Evolutionary conservation across 164 flowering plant genomes (phyloP).

Genomic region (Vitis amurensis): DNA sequence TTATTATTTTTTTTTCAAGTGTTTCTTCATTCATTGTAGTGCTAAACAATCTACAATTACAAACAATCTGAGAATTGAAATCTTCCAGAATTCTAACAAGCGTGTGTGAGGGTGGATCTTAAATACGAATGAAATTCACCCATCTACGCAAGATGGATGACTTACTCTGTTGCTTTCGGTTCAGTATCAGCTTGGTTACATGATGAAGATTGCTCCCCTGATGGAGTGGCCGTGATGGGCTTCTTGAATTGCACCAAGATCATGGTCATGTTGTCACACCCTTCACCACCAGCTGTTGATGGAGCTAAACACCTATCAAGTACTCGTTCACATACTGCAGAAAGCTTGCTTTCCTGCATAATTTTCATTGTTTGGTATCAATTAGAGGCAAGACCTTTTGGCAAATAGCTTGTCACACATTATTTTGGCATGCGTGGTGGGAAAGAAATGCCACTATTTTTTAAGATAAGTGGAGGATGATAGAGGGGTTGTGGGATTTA

Average conservation of each 20-base stretch:
- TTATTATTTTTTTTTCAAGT: too few species aligned
- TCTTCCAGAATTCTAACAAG: not conserved
- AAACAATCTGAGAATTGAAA: not conserved
- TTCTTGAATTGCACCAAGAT: constrained; percentile 93
- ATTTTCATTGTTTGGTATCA: constrained; percentile 1
- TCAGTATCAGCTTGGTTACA: constrained; percentile 26
- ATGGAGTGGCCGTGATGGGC: constrained; percentile 25
- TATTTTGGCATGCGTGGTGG: too few species aligned
- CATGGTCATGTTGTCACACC: constrained; percentile 99
- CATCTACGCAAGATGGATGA: not conserved
- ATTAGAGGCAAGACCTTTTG: too few species aligned
- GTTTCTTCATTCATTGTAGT: too few species aligned
- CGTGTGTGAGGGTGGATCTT: too few species aligned
- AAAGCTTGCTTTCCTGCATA: constrained; percentile 86
- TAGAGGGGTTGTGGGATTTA: too few species aligned
- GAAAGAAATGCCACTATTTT: too few species aligned
- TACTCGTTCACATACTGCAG: constrained; percentile 81
- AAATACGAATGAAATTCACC: too few species aligned
- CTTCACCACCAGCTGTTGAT: constrained; percentile 85
- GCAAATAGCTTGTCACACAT: too few species aligned
- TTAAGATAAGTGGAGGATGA: too few species aligned
- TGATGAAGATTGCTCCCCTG: constrained; percentile 34
- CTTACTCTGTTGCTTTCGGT: constrained; percentile 17
- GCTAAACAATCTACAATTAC: constrained; percentile 1
- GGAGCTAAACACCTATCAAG: constrained; percentile 94